Base-by-base conservation (phyloP, 441 rosid species). In the Capsella rubella region DNA sequence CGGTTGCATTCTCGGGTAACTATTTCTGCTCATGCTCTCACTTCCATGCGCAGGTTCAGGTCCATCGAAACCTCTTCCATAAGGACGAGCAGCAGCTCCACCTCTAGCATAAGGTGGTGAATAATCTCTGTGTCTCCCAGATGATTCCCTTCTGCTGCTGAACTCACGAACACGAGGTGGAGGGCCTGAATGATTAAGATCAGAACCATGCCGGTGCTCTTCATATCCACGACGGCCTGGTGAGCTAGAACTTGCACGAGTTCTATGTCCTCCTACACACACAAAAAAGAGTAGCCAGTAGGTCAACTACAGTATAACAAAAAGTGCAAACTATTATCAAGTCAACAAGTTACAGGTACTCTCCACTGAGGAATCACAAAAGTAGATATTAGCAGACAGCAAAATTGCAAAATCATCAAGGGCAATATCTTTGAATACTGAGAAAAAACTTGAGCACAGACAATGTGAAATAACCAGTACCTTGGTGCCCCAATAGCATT, bases 191-290 rank as follows among this genome's bases (percentile, higher is more conserved):
- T 83, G 91, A 84, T 87, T 84, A 78, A 81, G 82, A 80, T 83
- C 84, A 60, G 87, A 83, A 67, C 81, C 82, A 73, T 86, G 81
- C 6, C 76, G 85, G 61, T 81, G 87, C 72, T 86, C 92, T 52
- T 78, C 80, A 81, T 75, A 86, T 81, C 86, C 82, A 55, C 78
- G 87, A 57, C 81, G 91, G 32, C 67, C 58, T 76, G 97, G 96
- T 78, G 98, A 87, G 77, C 80, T 81, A 79, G 96, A 90, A 79
- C 90, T 89, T 82, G 88, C 87, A 75, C 81, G 91, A 77, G 81
- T 78, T 82, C 92, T 87, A 83, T 86, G 83, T 71, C 97, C 97
- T 90, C 35, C 6, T 8, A 93, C 78, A 59, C 66, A 77, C 45
- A 92, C 76, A 59, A 46, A 77, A 60, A 76, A 80, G 69, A 78